Conservation (phyloP, 2,329 filamentous ascomycete genomes). For the Cytospora mali region DNA sequence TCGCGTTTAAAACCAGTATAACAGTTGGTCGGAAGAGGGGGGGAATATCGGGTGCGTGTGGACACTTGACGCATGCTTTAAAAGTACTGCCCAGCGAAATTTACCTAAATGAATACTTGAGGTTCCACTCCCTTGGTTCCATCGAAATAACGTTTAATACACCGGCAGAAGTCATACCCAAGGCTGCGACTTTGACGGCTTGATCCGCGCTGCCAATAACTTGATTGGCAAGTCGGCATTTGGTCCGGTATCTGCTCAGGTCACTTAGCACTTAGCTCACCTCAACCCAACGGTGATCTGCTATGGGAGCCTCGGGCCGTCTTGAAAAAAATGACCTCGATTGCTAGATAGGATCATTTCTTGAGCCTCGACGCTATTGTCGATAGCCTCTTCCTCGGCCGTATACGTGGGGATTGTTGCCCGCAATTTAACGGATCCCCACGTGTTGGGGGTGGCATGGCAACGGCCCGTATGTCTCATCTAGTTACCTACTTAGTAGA, state of each 20-base stretch:
- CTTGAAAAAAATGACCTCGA: not conserved
- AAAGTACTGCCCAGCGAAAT: too few species aligned
- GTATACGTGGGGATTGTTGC: not conserved
- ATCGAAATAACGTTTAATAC: too few species aligned
- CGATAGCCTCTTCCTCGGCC: not conserved
- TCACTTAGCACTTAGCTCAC: not conserved
- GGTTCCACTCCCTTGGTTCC: too few species aligned
- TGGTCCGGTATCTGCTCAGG: conserved; percentile 14
- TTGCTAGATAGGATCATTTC: not conserved
- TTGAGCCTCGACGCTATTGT: not conserved
- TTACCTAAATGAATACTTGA: too few species aligned
- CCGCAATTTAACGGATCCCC: not conserved
- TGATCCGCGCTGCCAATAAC: conserved; percentile 17
- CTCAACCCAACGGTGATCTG: not conserved
- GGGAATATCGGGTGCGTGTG: too few species aligned
- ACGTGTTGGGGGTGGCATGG: not conserved
- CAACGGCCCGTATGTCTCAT: not conserved
- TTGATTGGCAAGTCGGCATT: conserved; percentile 21
- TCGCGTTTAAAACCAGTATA: too few species aligned
- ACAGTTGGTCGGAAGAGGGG: too few species aligned
- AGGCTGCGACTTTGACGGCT: not conserved
- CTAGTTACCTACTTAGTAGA: too few species aligned
- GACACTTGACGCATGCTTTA: too few species aligned
- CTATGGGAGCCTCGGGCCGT: not conserved
- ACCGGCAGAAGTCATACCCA: too few species aligned